Percentiles rank a stretch among this genome's conserved stretches.
phyloP scores from a whole-genome alignment of 768 basidiomycete genomes.

The Russula compacta region DNA sequence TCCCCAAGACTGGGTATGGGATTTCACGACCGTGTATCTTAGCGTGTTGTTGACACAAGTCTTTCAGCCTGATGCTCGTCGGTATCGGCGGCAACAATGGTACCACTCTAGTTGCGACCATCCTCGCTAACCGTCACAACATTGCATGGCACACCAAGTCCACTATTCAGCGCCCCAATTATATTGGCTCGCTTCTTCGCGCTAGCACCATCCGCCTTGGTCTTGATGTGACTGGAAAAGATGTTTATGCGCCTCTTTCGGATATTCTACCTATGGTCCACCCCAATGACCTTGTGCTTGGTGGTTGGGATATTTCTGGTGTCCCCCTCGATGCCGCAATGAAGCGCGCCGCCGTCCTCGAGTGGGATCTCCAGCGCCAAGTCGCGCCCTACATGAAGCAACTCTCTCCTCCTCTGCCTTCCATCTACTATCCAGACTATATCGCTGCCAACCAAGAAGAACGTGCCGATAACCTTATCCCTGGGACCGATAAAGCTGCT shows the following conservation, averaged over 20 bases:
- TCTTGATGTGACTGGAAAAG: constrained; percentile 70
- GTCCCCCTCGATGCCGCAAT: constrained; percentile 83
- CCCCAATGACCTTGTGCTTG: constrained; percentile 94
- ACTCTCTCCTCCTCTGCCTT: constrained; percentile 78
- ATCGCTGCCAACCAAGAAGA: constrained; percentile 97
- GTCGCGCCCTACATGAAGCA: constrained; percentile 77
- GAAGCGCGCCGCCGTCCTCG: constrained; percentile 86
- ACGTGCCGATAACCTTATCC: constrained; percentile 88
- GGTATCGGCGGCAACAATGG: constrained; percentile 98
- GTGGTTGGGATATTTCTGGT: constrained; percentile 97
- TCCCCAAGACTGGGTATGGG: constrained; percentile 81
- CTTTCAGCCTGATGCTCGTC: constrained; percentile 83
- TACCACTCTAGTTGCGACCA: constrained; percentile 84
- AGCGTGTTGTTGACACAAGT: not conserved
- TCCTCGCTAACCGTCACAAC: constrained; percentile 92
- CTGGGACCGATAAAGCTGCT: constrained; percentile 76
- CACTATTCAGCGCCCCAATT: constrained; percentile 90
- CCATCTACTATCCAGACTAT: constrained; percentile 95
- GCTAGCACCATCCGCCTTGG: constrained; percentile 94
- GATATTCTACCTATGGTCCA: constrained; percentile 97
- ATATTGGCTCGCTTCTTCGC: constrained; percentile 93
- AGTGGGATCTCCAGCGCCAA: constrained; percentile 96
- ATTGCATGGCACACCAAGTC: constrained; percentile 92
- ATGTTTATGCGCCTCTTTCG: constrained; percentile 85
- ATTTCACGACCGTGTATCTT: not conserved